Evolutionary conservation across 1,284 basidiomycete species (phyloP), one percentile per base, ranked within the genome.

Genomic region (Phenoliferia sp.): DNA sequence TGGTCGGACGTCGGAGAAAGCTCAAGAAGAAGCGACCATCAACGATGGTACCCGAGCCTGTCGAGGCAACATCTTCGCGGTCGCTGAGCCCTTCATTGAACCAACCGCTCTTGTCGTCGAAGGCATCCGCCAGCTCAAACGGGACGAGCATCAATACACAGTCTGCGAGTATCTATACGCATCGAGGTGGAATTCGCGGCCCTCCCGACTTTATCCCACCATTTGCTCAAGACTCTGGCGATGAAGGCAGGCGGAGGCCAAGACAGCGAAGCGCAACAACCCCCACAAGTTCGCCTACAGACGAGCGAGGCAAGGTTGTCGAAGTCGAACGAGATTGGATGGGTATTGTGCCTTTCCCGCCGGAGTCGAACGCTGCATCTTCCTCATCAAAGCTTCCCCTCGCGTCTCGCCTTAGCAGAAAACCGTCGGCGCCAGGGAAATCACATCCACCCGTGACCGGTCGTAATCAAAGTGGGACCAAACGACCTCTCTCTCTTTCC

Each of bases 321-420:
- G 67, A 71, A 28, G 2, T 65, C 54, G 67, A 69, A n/a, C 7
- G 26, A 5, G 68, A 63, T 5, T 72, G 71, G 71, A 44, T 70
- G 44, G 66, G 64, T n/a, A 61, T 72, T 39, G 63, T 66, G 0
- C 66, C 71, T 10, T 72, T 72, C 35, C 62, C 62, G 15, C 59
- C 39, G 3, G 26, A 31, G 7, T 32, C 55, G 15, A 29, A 29
- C 16, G 19, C 29, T 44, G 9, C 44, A 9, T 59, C 67, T 19
- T 63, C 64, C 0, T 58, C 63, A 1, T 54, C 59, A 0, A 55
- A 32, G 1, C 29, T 36, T 1, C 48, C 48, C 6, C 48, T 52
- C 48, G 48, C 48, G 48, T 9, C 48, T 19, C 48, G 48, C 48
- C 48, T 52, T 52, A 22, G 52, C 31, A 32, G 54, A 44, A 12